phyloP scores from a whole-genome alignment of 2,329 filamentous ascomycete genomes.

The Microdochium nivale region DNA sequence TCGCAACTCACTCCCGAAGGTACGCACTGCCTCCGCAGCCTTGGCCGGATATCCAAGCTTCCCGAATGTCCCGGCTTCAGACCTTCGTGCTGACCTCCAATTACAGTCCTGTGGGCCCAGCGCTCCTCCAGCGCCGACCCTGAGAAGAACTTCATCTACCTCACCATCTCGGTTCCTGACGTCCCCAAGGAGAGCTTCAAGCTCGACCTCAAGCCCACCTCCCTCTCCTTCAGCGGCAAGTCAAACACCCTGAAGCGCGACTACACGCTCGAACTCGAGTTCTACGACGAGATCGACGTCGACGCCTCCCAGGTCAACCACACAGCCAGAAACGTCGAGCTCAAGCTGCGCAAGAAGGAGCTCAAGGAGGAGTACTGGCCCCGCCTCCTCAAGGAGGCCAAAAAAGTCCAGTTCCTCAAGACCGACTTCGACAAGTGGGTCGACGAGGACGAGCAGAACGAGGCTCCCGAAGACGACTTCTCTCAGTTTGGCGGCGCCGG shows the following conservation, averaged over 20 bases:
- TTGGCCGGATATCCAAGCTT: background rate
- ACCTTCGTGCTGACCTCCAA: slow-evolving; percentile 1
- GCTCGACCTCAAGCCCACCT: slow-evolving; percentile 72
- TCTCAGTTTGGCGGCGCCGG: slow-evolving; percentile 48
- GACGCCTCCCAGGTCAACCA: slow-evolving; percentile 79
- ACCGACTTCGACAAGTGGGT: slow-evolving; percentile 99
- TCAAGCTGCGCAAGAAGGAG: slow-evolving; percentile 96
- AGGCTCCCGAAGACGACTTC: slow-evolving; percentile 72
- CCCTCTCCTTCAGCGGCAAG: slow-evolving; percentile 73
- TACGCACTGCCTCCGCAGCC: slow-evolving; percentile 7
- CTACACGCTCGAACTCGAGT: slow-evolving; percentile 78
- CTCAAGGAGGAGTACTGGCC: slow-evolving; percentile 93
- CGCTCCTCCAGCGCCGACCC: slow-evolving; percentile 75
- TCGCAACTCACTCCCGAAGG: slow-evolving; percentile 28
- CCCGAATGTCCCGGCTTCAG: background rate
- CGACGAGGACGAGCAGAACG: slow-evolving; percentile 97
- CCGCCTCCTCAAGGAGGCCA: slow-evolving; percentile 78
- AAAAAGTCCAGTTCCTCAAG: slow-evolving; percentile 93
- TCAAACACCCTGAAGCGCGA: slow-evolving; percentile 77
- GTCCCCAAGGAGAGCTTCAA: slow-evolving; percentile 67
- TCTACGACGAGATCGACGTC: slow-evolving; percentile 86
- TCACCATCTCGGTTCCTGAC: slow-evolving; percentile 85
- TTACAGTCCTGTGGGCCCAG: slow-evolving; percentile 90
- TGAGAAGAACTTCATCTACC: slow-evolving; percentile 88
- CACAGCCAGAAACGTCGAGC: slow-evolving; percentile 77